phyloP scores from a whole-genome alignment of 495 filamentous ascomycete species.

The Penicillium soppii region DNA sequence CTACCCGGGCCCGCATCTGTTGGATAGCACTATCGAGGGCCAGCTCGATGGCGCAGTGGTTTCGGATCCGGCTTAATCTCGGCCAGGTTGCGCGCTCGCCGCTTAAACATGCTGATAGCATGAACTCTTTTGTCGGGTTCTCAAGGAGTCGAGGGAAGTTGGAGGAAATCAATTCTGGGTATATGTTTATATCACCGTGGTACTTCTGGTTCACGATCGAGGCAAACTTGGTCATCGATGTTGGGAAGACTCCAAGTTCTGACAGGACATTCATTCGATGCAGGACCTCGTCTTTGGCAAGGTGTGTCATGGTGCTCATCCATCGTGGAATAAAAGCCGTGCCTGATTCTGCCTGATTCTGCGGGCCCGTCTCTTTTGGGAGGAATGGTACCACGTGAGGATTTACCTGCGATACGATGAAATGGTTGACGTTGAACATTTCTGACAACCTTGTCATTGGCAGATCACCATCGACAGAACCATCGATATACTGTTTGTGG shows the following conservation, averaged over 20 bases:
- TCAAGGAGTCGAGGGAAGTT: constrained; percentile 76
- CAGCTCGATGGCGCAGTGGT: constrained; percentile 82
- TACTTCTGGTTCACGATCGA: constrained; percentile 88
- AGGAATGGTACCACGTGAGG: constrained; percentile 92
- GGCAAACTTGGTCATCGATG: constrained; percentile 70
- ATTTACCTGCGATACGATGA: constrained; percentile 95
- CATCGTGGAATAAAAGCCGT: constrained; percentile 50
- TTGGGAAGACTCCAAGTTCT: constrained; percentile 83
- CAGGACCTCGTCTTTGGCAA: constrained; percentile 78
- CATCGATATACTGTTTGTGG: constrained; percentile 85
- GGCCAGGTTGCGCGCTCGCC: constrained; percentile 93
- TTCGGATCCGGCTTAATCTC: constrained; percentile 74
- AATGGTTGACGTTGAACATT: constrained; percentile 98
- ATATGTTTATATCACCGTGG: constrained; percentile 92
- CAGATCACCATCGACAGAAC: constrained; percentile 90
- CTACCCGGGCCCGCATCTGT: constrained; percentile 68
- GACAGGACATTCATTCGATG: constrained; percentile 79
- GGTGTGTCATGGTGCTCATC: constrained; percentile 65
- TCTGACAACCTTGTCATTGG: constrained; percentile 89
- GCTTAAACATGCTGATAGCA: constrained; percentile 68
- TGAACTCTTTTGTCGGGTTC: constrained; percentile 90
- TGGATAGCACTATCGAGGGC: constrained; percentile 83
- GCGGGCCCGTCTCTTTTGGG: constrained; percentile 62
- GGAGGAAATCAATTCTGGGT: constrained; percentile 72
- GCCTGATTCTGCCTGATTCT: constrained; percentile 31